These are phyloP conservation scores for Heteromeles arbutifolia DNA, from an alignment of 306 rosid species.

Conservation along the genomic window DNA sequence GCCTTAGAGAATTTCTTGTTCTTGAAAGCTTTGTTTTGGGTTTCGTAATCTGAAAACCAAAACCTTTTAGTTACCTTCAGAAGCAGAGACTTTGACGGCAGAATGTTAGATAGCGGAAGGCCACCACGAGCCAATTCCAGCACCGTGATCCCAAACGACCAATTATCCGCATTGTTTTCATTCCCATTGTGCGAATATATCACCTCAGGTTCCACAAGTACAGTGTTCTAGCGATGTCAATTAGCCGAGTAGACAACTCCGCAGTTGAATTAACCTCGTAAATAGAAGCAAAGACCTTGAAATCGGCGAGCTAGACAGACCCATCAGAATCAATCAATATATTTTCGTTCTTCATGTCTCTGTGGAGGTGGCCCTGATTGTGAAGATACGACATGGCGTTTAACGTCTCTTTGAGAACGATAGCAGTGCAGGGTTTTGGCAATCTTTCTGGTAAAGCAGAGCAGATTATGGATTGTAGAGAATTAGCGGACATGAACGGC, in stretches of 20 bases:
- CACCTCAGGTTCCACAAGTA: conserved; percentile 79
- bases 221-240: conserved; percentile 45
- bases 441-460: conserved; percentile 44
- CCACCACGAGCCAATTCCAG: conserved; percentile 60
- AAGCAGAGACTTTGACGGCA: conserved; percentile 52
- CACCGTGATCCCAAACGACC: conserved; percentile 66
- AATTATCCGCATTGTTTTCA: conserved; percentile 57
- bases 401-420: conserved; percentile 43
- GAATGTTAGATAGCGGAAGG: conserved; percentile 57
- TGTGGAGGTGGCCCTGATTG: conserved; percentile 55
- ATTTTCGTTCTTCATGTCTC: conserved; percentile 61
- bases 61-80: conserved; percentile 44
- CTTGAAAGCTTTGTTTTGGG: background rate
- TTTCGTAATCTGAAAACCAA: conserved; percentile 43
- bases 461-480: conserved; percentile 46
- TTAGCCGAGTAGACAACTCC: conserved; percentile 25
- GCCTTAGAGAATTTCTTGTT: conserved; percentile 42
- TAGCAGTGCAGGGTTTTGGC: conserved; percentile 42
- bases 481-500: conserved; percentile 65
- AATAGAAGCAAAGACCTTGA: conserved; percentile 52
- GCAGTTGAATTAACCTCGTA: conserved; percentile 25
- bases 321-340: conserved; percentile 52
- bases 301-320: conserved; percentile 40
- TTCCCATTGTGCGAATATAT: conserved; percentile 52
- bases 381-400: conserved; percentile 57